These are phyloP conservation scores for Paralagenidium karlingii DNA, from an alignment of 352 stramenopile species.

Conservation along the genomic window DNA sequence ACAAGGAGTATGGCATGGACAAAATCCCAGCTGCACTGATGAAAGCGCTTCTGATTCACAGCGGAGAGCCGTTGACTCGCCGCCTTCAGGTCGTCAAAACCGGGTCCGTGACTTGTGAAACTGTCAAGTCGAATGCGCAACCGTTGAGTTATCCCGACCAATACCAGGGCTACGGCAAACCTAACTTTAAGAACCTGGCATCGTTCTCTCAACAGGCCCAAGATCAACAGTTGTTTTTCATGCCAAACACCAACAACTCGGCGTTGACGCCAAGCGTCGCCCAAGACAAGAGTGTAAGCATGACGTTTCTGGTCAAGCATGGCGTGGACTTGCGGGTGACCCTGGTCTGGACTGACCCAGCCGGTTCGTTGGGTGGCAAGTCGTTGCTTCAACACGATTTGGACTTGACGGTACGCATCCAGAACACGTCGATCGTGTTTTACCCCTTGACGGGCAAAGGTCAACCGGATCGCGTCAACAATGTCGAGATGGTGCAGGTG, in stretches of 20 bases:
- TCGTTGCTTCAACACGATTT: slow-evolving; percentile 68
- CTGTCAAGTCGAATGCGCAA: slow-evolving; percentile 15
- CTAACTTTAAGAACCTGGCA: slow-evolving; percentile 66
- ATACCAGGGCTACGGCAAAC: slow-evolving; percentile 76
- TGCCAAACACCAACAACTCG: slow-evolving; percentile 54
- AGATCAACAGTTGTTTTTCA: no score
- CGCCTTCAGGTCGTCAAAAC: slow-evolving; percentile 21
- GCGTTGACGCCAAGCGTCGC: slow-evolving; percentile 39
- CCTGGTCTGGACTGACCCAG: slow-evolving; percentile 67
- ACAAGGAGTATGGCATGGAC: slow-evolving; percentile 35
- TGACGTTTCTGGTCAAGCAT: slow-evolving; percentile 54
- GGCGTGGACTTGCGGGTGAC: slow-evolving; percentile 55
- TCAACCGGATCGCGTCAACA: slow-evolving; percentile 56
- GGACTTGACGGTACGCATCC: slow-evolving; percentile 52
- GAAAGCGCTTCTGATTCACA: slow-evolving; percentile 77
- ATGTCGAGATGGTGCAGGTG: slow-evolving; percentile 75
- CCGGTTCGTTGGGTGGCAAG: slow-evolving; percentile 39
- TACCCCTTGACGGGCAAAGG: slow-evolving; percentile 38
- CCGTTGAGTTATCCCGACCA: slow-evolving; percentile 46
- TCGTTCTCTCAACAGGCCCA: no score
- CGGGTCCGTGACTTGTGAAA: slow-evolving; percentile 26
- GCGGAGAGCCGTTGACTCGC: slow-evolving; percentile 33
- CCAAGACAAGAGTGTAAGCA: slow-evolving; percentile 40
- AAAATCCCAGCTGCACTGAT: slow-evolving; percentile 53
- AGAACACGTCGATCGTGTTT: slow-evolving; percentile 34